Conservation (phyloP, 495 filamentous ascomycete genomes). For the Aspergillus nanangensis region DNA sequence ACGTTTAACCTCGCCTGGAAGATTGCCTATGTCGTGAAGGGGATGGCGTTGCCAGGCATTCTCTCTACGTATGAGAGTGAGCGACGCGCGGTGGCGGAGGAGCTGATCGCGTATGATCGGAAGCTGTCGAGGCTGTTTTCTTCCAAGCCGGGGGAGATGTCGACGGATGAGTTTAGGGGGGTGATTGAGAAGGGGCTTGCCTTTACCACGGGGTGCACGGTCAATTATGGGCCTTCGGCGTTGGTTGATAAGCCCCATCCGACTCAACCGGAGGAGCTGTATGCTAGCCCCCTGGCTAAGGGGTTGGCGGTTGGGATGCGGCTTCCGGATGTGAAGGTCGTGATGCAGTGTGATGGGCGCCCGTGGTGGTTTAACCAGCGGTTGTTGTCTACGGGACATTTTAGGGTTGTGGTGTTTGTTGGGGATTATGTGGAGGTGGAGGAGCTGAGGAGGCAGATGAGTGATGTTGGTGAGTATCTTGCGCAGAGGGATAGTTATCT, state of each 20-base stretch:
- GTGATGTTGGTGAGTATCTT: no score
- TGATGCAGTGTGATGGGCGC: neutral
- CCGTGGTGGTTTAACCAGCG: neutral
- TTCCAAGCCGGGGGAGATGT: neutral
- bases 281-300: neutral
- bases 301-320: neutral
- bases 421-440: neutral
- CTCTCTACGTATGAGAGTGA: constrained; percentile 63
- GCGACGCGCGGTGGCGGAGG: constrained; percentile 56
- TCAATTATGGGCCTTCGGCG: neutral
- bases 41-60: constrained; percentile 43
- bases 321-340: neutral
- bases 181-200: neutral
- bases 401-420: neutral
- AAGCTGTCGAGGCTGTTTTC: constrained; percentile 37
- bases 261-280: no score
- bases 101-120: constrained; percentile 64
- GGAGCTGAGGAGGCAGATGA: neutral
- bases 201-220: neutral
- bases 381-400: neutral
- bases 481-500: no score
- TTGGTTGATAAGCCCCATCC: no score
- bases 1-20: constrained; percentile 77
- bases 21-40: constrained; percentile 55
- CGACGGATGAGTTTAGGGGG: neutral